A percentile compares a stretch with the other conserved stretches of the same genome.
Conservation (phyloP, 2,329 filamentous ascomycete species). For the Volutella citrinella region DNA sequence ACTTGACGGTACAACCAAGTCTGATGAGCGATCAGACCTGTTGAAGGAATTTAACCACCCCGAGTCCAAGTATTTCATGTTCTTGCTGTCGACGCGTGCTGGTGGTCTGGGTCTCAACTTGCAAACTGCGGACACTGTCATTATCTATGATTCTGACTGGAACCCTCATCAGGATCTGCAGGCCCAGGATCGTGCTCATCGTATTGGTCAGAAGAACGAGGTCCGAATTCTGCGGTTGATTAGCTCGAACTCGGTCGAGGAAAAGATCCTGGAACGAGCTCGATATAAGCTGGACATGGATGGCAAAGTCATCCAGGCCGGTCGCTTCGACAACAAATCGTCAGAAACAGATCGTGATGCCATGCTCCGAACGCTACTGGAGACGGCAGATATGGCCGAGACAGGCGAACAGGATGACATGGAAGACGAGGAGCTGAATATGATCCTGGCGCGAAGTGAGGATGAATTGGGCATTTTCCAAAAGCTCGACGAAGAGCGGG, state of each 20-base stretch:
- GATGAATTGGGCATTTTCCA: constrained; percentile 77
- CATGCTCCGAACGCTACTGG: constrained; percentile 88
- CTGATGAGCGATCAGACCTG: constrained; percentile 91
- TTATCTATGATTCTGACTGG: constrained; percentile 99
- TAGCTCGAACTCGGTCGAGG: constrained; percentile 94
- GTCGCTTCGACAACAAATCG: constrained; percentile 99
- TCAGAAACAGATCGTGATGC: constrained; percentile 98
- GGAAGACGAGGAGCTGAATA: constrained; percentile 96
- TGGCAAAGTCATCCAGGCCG: constrained; percentile 97
- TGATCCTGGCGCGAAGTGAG: constrained; percentile 87
- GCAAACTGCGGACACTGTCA: constrained; percentile 97
- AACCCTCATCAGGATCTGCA: constrained; percentile 99
- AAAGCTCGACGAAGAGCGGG: constrained; percentile 74
- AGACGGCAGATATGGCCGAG: constrained; percentile 72
- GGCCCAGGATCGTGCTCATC: constrained; percentile 98
- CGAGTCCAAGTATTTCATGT: constrained; percentile 92
- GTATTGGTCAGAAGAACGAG: constrained; percentile 99
- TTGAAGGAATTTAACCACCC: constrained; percentile 87
- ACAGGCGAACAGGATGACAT: constrained; percentile 85
- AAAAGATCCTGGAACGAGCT: constrained; percentile 95
- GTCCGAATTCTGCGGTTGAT: constrained; percentile 95
- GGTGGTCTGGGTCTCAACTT: constrained; percentile 96
- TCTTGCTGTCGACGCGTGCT: constrained; percentile 95
- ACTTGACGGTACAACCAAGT: constrained; percentile 94
- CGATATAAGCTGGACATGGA: constrained; percentile 99